Base-by-base conservation (phyloP, 2,329 filamentous ascomycete genomes). In the Leptographium radiaticola region DNA sequence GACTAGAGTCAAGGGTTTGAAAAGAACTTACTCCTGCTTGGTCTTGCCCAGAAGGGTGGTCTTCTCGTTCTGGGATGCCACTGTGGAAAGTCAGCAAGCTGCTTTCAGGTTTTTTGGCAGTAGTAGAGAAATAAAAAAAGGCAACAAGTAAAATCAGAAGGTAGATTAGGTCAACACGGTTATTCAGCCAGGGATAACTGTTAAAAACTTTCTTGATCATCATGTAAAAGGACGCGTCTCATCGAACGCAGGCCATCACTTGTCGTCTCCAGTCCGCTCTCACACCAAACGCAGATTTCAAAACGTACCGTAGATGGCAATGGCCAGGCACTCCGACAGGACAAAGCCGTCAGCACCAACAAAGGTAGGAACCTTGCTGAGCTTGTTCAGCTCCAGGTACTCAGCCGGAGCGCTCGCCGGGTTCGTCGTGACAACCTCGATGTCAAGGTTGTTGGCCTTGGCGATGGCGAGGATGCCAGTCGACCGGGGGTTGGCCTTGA, bases 151-250 rank as follows among this genome's bases (percentile, higher is more conserved):
- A 69, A 69, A 73, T 89, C 84, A 89, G 84, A 88, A 85, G 87
- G 82, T 91, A 89, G 79, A 73, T 85, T 76, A 77, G 81, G 80
- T 95, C 90, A 89, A 95, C 90, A 96, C 71, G 57, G 57, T 64
- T 58, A 68, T 94, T 96, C 87, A 93, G 91, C 87, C 88, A 96
- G 91, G 91, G 89, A 95, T 95, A 95, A 95, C 89, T 93, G 86
- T 25, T 77, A 84, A 78, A 80, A 78, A 76, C 77, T 77, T 74
- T 86, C 84, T 77, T 73, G 62, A 80, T 91, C 88, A 87, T 89
- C 79, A 83, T 73, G 51, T 44, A n/a, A 4, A 34, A 25, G 34
- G 34, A 13, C 34, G 34, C 25, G 25, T 5, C 5, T 2, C 12
- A 36, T 36, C 2, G 2, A 36, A 6, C 34, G 34, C 34, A 36